Evolutionary conservation across 805 yeast genomes (phyloP), one percentile per base, ranked within the genome.

Genomic region (Brettanomyces anomalus): DNA sequence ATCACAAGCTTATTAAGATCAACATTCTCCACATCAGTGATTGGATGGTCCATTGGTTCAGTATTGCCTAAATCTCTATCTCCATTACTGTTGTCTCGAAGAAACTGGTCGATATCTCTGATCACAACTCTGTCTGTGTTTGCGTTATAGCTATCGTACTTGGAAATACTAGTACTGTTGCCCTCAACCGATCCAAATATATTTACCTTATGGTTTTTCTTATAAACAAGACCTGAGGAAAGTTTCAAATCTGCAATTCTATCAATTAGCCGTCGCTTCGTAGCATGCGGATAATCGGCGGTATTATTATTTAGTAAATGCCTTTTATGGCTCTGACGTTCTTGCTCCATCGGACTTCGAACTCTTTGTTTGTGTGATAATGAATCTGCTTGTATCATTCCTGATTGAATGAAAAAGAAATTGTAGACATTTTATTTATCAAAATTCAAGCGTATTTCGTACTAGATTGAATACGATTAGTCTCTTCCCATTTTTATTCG

Each of bases 91-190:
- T 52, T 51, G 5, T 53, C 56, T 13, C 46, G 38, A 5, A 53
- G 40, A 30, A 50, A 53, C 19, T 50, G 49, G 35, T 53, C 56
- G n/a, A 53, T 53, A 28, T 51, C 48, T 11, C 32, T 43, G 4
- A 53, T 53, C 7, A 46, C 39, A 7, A 53, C 43, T 17, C 24
- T 48, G 31, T 49, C 42, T 1, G 54, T 46, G 21, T 42, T 20
- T 8, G 21, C 10, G 13, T 35, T 16, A 18, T 35, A 35, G 17
- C 37, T 20, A 10, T 36, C 39, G n/a, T 36, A 21, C 10, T 24
- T n/a, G 11, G 31, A n/a, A 3, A 24, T 36, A 7, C n/a, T 15
- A 5, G 10, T 36, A 14, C 10, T n/a, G 20, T 16, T 19, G 34
- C 17, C 14, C 21, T n/a, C 34, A 21, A 38, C 16, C 16, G 34